Percentiles rank a stretch among this genome's conserved stretches.
Evolutionary conservation across 768 basidiomycete genomes (phyloP).

Genomic region (Boletus huronensis): DNA sequence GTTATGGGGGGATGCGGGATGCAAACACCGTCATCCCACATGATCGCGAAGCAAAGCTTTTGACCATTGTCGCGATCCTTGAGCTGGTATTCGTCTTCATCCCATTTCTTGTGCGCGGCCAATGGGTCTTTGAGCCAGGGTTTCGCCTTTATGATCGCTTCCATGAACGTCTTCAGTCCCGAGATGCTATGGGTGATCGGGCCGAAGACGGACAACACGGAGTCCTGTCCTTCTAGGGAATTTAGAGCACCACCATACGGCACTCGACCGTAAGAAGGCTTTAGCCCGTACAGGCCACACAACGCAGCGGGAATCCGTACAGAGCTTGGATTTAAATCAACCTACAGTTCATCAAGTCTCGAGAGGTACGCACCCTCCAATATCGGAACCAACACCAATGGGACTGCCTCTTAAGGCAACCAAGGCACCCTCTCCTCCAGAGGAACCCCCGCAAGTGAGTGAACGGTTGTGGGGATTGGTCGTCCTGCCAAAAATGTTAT

Average conservation of each 20-base stretch:
- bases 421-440: constrained; percentile 83
- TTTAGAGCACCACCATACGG: constrained; percentile 69
- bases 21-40: constrained; percentile 64
- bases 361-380: constrained; percentile 56
- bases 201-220: constrained; percentile 68
- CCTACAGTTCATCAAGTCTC: not conserved
- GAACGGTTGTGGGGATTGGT: constrained; percentile 69
- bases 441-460: constrained; percentile 75
- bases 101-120: constrained; percentile 57
- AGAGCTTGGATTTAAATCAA: constrained; percentile 42
- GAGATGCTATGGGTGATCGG: constrained; percentile 58
- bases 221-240: constrained; percentile 68
- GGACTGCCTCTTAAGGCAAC: constrained; percentile 46
- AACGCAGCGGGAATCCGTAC: constrained; percentile 67
- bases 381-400: constrained; percentile 74
- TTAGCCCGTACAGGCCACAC: constrained; percentile 67
- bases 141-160: constrained; percentile 53
- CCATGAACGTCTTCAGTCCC: constrained; percentile 64
- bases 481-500: constrained; percentile 77
- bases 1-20: constrained; percentile 62
- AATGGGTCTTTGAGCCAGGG: constrained; percentile 70
- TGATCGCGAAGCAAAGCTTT: constrained; percentile 52
- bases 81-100: constrained; percentile 55
- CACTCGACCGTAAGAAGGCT: constrained; percentile 64
- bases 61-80: constrained; percentile 54